Conservation (phyloP, 2,329 filamentous ascomycete species). For the Microcyclospora tardicrescens region DNA sequence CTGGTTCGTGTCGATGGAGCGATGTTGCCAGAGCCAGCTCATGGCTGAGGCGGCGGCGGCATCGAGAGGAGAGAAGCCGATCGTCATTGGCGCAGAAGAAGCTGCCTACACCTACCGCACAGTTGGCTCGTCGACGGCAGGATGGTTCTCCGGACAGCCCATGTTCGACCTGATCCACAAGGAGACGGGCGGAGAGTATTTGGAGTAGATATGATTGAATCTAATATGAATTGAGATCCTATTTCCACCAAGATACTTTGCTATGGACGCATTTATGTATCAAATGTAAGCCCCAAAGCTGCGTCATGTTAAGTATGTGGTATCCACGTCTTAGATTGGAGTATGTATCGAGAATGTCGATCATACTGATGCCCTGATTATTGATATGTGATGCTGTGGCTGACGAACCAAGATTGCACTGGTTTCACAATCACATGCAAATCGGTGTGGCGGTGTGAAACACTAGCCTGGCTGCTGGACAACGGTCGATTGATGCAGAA, state of each 20-base stretch:
- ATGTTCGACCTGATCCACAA: constrained; percentile 56
- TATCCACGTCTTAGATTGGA: too few relatives aligned
- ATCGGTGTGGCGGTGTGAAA: neutral
- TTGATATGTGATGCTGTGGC: too few relatives aligned
- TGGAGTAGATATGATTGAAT: constrained; percentile 20
- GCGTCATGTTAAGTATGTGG: too few relatives aligned
- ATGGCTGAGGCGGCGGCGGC: constrained; percentile 47
- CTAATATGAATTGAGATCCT: too few relatives aligned
- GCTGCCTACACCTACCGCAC: constrained; percentile 54
- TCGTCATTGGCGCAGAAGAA: constrained; percentile 56
- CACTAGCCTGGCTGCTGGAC: too few relatives aligned
- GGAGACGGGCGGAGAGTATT: constrained; percentile 45
- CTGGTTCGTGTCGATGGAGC: constrained; percentile 31
- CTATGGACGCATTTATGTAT: too few relatives aligned
- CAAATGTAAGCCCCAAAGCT: too few relatives aligned
- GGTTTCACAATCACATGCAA: constrained; percentile 1
- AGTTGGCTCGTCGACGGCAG: constrained; percentile 47
- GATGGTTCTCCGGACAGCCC: constrained; percentile 60
- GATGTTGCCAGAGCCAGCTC: constrained; percentile 29
- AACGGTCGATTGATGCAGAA: too few relatives aligned
- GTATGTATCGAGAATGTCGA: too few relatives aligned
- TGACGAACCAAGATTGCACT: too few relatives aligned
- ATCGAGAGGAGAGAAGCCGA: constrained; percentile 49
- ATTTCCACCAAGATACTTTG: too few relatives aligned
- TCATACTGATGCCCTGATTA: too few relatives aligned